Evolutionary conservation across 345 rosid species (phyloP).

Genomic region (Ceriops tagal): DNA sequence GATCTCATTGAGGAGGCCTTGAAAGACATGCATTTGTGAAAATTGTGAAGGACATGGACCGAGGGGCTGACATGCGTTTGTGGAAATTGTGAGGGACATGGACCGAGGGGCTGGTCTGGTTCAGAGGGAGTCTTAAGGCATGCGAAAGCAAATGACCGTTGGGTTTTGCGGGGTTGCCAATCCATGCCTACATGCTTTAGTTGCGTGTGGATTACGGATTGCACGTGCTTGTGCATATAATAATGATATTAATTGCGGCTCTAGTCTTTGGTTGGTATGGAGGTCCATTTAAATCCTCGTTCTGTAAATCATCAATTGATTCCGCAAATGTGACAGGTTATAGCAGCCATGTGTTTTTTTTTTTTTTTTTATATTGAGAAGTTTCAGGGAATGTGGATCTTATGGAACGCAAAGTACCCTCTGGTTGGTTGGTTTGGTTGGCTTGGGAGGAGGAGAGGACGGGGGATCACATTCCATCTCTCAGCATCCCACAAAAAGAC

Average conservation of each 20-base stretch:
- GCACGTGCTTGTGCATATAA: not conserved
- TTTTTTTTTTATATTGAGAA: no score
- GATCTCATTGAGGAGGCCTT: slow-evolving; percentile 54
- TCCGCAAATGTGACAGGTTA: no score
- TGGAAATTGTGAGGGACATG: not conserved
- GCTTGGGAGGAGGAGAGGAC: no score
- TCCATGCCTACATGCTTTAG: not conserved
- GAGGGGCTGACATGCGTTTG: slow-evolving; percentile 1
- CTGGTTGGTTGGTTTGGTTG: no score
- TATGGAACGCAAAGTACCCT: no score
- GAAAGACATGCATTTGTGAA: slow-evolving; percentile 2
- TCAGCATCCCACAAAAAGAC: no score
- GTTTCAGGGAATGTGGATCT: no score
- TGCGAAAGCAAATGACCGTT: not conserved
- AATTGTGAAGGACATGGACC: not conserved
- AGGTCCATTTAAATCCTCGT: no score
- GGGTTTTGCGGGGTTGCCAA: not conserved
- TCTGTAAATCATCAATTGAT: no score
- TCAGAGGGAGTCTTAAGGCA: not conserved
- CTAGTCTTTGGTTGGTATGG: not conserved
- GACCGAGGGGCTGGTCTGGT: not conserved
- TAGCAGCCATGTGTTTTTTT: no score
- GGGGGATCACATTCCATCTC: no score
- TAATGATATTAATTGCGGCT: not conserved
- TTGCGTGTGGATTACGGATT: not conserved